Conservation (phyloP, 331 rosid species). For the Spiraea crenata region DNA sequence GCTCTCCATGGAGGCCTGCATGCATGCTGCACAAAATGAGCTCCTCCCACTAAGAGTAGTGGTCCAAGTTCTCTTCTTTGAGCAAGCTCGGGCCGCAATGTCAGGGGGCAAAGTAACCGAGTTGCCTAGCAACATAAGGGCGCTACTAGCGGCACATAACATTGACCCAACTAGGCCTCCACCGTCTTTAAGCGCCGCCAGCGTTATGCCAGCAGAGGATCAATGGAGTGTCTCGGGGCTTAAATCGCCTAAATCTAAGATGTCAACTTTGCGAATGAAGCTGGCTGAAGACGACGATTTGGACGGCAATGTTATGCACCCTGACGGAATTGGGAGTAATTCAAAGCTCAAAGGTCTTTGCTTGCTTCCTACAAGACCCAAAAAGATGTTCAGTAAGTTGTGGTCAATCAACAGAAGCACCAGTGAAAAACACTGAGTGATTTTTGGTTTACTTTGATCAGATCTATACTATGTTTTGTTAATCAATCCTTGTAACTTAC, state of each 20-base stretch:
- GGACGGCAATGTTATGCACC: conserved; percentile 43
- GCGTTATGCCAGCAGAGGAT: conserved; percentile 64
- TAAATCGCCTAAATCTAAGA: conserved; percentile 75
- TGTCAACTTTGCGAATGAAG: conserved; percentile 84
- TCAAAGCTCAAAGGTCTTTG: conserved; percentile 63
- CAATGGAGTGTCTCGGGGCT: conserved; percentile 86
- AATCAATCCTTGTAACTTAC: conserved; percentile 41
- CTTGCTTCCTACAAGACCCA: conserved; percentile 77
- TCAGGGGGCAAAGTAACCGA: conserved; percentile 75
- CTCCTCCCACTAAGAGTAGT: conserved; percentile 85
- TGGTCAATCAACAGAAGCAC: conserved; percentile 70
- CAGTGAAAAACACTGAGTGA: conserved; percentile 69
- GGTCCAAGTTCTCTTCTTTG: conserved; percentile 97
- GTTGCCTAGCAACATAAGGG: conserved; percentile 73
- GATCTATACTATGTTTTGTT: conserved; percentile 23
- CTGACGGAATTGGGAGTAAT: conserved; percentile 49
- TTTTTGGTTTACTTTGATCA: conserved; percentile 34
- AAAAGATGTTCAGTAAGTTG: conserved; percentile 80
- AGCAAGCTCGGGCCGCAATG: conserved; percentile 87
- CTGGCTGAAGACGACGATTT: conserved; percentile 79
- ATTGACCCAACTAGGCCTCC: conserved; percentile 77
- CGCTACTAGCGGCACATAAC: conserved; percentile 68
- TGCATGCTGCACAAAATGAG: conserved; percentile 99
- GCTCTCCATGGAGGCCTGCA: conserved; percentile 91
- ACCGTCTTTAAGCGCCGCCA: conserved; percentile 59